Conservation (phyloP, 2,329 filamentous ascomycete species). For the Hymenoscyphus fructigenus region DNA sequence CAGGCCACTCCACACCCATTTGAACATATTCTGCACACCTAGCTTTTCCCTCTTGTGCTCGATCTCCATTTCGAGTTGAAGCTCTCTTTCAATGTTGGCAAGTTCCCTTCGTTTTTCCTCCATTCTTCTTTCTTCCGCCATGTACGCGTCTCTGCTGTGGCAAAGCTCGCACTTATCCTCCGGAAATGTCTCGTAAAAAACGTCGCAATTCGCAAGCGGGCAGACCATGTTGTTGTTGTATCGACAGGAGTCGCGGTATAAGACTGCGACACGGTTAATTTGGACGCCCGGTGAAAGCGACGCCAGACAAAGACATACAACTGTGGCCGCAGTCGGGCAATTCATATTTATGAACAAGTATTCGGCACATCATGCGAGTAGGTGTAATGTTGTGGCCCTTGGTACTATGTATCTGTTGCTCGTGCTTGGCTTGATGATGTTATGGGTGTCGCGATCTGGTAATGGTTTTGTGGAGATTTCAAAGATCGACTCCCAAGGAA, state of each 20-base stretch:
- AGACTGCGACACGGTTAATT: neutral
- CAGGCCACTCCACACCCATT: neutral
- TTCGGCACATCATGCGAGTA: neutral
- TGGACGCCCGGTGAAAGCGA: neutral
- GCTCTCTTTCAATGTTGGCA: neutral
- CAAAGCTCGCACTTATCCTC: neutral
- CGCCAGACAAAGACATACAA: neutral
- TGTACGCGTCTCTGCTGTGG: neutral
- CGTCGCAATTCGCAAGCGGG: neutral
- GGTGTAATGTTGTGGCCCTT: neutral
- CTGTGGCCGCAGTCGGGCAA: neutral
- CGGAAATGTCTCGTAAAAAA: neutral
- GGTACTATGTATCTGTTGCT: neutral
- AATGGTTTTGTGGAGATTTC: neutral
- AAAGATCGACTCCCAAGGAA: neutral
- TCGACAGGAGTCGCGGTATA: neutral
- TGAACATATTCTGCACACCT: neutral
- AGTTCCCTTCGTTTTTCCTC: neutral
- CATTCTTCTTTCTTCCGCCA: neutral
- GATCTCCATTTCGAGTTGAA: conserved; percentile 1
- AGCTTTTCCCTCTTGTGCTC: neutral
- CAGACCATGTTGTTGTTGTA: neutral
- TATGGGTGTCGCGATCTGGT: neutral
- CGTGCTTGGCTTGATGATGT: neutral
- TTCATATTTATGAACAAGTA: neutral